A percentile compares a stretch with the other conserved stretches of the same genome.
Conservation (phyloP, 2,329 filamentous ascomycete genomes). For the Arthrobotrys pseudoclavata region DNA sequence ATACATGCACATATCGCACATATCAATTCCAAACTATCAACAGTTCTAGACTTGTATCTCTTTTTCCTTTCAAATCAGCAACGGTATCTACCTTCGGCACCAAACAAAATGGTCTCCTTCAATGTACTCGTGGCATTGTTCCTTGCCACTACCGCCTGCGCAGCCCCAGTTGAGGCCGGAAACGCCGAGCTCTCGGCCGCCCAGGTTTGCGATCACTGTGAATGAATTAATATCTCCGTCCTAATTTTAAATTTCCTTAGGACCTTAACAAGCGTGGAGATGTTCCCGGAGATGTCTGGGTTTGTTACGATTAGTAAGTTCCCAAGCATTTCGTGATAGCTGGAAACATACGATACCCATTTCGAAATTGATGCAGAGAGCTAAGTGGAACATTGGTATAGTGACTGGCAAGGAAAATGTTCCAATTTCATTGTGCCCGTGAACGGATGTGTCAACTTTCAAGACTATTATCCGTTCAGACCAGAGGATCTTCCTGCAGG, state of each 20-base stretch:
- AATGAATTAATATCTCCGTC: neutral
- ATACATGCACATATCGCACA: too few relatives aligned
- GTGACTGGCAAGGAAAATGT: conserved; percentile 31
- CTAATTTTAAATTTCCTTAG: neutral
- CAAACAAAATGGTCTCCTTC: neutral
- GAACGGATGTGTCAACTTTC: conserved; percentile 32
- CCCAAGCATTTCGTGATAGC: too few relatives aligned
- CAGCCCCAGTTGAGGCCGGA: neutral
- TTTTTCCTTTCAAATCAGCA: too few relatives aligned
- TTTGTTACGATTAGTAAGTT: conserved; percentile 32
- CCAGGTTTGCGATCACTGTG: neutral
- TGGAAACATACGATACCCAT: too few relatives aligned
- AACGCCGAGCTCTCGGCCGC: neutral
- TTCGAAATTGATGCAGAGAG: too few relatives aligned
- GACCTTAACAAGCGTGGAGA: conserved; percentile 11
- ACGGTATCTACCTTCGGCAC: neutral
- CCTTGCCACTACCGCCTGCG: neutral
- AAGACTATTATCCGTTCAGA: conserved; percentile 30
- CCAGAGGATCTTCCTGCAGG: conserved; percentile 29
- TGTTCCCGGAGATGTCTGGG: conserved; percentile 25
- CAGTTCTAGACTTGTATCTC: too few relatives aligned
- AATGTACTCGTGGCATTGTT: neutral
- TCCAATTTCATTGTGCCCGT: conserved; percentile 15
- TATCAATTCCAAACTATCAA: too few relatives aligned
- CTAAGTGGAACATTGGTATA: neutral